Conservation (phyloP, 2,329 filamentous ascomycete genomes). For the Aspergillus persii region DNA sequence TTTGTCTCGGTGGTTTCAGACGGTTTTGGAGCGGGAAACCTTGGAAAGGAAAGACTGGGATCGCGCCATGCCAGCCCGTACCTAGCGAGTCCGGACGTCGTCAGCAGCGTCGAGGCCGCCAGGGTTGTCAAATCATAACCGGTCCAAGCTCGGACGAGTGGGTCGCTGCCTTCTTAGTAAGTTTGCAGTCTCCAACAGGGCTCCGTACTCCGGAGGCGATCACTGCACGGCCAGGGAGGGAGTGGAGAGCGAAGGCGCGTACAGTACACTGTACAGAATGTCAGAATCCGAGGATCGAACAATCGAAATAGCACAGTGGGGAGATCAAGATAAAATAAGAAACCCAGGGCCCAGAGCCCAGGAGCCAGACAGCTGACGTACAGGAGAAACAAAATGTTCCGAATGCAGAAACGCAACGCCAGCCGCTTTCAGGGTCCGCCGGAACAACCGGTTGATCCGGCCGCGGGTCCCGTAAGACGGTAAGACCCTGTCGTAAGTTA, state of each 20-base stretch:
- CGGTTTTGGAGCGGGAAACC: background rate
- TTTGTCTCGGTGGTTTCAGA: background rate
- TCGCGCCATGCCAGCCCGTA: background rate
- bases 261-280: no score
- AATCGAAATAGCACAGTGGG: no score
- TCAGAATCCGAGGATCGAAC: no score
- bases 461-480: background rate
- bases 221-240: no score
- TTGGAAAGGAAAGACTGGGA: no score
- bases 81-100: background rate
- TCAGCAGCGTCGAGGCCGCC: background rate
- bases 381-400: background rate
- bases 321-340: background rate
- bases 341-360: background rate
- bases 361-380: background rate
- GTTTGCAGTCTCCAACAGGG: no score
- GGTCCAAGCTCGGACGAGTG: background rate
- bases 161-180: background rate
- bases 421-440: background rate
- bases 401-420: background rate
- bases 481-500: background rate
- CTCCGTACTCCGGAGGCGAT: no score
- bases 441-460: background rate
- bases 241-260: no score
- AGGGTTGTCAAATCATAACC: background rate